Base-by-base conservation (phyloP, 371 early-diverging fungal genomes). In the Mucor ambiguus region DNA sequence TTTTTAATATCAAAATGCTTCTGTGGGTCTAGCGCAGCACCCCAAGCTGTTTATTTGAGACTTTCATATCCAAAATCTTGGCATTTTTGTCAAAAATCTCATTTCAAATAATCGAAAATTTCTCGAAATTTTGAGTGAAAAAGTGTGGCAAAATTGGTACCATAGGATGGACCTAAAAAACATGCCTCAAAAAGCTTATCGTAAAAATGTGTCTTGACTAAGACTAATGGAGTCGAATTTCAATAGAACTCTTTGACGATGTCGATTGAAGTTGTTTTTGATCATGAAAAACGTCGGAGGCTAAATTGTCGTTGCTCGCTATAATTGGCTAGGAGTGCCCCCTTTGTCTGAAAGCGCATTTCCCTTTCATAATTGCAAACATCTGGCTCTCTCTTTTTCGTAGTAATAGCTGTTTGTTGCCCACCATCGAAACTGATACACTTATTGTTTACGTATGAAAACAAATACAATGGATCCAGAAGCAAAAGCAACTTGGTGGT, bases 401-500 rank as follows among this genome's bases (percentile, higher is more conserved):
- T 46, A 46, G 46, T 18, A 41, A 41, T 41, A 41, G 18, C 41
- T 6, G 41, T 41, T 41, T 41, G 18, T 41, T 41, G 18, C 14
- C 4, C 18, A 41, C 1, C 10, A 41, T 16, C 41, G 18, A 18
- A 18, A 41, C 4, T 3, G 4, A 18, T 16, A 18, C 18, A 1
- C 22, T 9, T 46, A 46, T 9, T 46, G 22, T 22, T 46, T 22
- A 46, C 46, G 22, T 11, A 46, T 20, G 22, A n/a, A 0, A 46
- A 8, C 22, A 46, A 46, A 22, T 22, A 10, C 9, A 46, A 46
- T 46, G 10, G 46, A 20, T 2, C 20, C 22, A 46, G 18, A 41
- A 41, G 7, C 46, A 46, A 46, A 2, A 20, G 22, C 11, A 52
- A 3, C 26, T 28, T 54, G 54, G 63, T 72, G 69, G 70, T 63